A percentile compares a stretch with the other conserved stretches of the same genome.
These are phyloP conservation scores for Macrocybe gigantea DNA, from an alignment of 768 basidiomycete genomes.

Conservation along the genomic window DNA sequence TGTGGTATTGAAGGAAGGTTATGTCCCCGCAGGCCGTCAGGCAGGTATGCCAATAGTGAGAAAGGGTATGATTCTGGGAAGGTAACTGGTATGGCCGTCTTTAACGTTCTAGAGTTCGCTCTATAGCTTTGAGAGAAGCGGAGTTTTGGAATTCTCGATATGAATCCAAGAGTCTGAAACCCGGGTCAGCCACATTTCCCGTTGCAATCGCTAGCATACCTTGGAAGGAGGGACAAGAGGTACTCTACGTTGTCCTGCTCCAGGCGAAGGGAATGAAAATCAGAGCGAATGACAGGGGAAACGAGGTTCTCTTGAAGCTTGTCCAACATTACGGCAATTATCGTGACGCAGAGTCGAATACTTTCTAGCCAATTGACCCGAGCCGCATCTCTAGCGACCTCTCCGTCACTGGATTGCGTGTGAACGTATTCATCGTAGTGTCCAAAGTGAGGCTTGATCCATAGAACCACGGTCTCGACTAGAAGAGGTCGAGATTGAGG, in stretches of 20 bases:
- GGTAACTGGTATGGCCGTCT: constrained; percentile 62
- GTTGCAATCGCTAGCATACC: constrained; percentile 37
- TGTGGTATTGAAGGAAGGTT: constrained; percentile 31
- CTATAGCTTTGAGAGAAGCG: constrained; percentile 62
- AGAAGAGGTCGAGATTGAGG: constrained; percentile 71
- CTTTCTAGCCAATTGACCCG: constrained; percentile 86
- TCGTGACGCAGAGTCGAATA: constrained; percentile 84
- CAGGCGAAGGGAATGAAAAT: constrained; percentile 57
- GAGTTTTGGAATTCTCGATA: constrained; percentile 78
- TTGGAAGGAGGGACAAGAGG: constrained; percentile 75
- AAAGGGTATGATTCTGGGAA: constrained; percentile 96
- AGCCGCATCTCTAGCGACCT: constrained; percentile 62
- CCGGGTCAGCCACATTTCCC: constrained; percentile 3
- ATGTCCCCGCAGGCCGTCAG: constrained; percentile 43
- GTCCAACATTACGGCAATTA: constrained; percentile 86
- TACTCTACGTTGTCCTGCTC: constrained; percentile 94
- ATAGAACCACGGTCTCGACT: constrained; percentile 82
- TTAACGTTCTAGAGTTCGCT: constrained; percentile 55
- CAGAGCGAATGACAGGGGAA: constrained; percentile 53
- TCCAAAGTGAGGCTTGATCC: constrained; percentile 95
- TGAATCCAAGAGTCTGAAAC: constrained; percentile 71
- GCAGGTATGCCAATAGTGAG: constrained; percentile 65
- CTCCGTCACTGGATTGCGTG: constrained; percentile 58
- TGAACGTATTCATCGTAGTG: constrained; percentile 79
- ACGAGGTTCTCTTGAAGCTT: constrained; percentile 79